Evolutionary conservation across 139 green algal genomes (phyloP), one percentile per base, ranked within the genome.

Genomic region (Chlamydomonas schloesseri): DNA sequence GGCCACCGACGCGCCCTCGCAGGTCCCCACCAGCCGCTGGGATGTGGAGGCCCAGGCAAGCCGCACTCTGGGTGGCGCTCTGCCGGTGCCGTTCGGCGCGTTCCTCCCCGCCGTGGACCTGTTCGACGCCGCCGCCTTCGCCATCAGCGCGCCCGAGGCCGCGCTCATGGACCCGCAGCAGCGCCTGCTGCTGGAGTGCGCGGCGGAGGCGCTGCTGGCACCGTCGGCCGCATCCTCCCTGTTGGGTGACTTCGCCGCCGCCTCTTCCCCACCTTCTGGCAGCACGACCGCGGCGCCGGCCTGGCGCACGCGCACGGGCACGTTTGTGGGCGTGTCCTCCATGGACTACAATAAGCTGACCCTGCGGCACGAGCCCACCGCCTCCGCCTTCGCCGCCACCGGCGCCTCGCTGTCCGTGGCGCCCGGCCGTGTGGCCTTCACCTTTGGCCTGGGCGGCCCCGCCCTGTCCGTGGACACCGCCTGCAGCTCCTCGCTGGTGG

Each of bases 151-250:
- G 1, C 60, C 79, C 13, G 96, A 98, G 69, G 94, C 94, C 23
- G 68, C 72, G 20, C 78, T 84, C 18, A 92, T 97, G 86, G 96
- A 98, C 87, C 95, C 96, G 0, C 96, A 98, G 90, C 96, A 98
- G 90, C 89, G 96, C 21, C 82, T 98, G 91, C 88, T 98, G 70
- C 80, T 98, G 55, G 88, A 96, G 89, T 42, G 62, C 67, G 28
- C 69, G 0, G 93, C 29, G 58, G 91, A 81, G 76, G 83, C 70
- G n/a, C 80, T 92, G 37, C 18, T 71, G 62, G 67, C 37, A 17
- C 53, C 84, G n/a, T 31, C 37, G 42, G 42, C 42, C 42, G 42
- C 42, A 50, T 50, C 42, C 42, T 50, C 42, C 42, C 42, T 50
- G n/a, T n/a, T n/a, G n/a, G n/a, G n/a, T n/a, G n/a, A n/a, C n/a